Evolutionary conservation across 345 rosid genomes (phyloP).

Genomic region (Aquilaria malaccensis): DNA sequence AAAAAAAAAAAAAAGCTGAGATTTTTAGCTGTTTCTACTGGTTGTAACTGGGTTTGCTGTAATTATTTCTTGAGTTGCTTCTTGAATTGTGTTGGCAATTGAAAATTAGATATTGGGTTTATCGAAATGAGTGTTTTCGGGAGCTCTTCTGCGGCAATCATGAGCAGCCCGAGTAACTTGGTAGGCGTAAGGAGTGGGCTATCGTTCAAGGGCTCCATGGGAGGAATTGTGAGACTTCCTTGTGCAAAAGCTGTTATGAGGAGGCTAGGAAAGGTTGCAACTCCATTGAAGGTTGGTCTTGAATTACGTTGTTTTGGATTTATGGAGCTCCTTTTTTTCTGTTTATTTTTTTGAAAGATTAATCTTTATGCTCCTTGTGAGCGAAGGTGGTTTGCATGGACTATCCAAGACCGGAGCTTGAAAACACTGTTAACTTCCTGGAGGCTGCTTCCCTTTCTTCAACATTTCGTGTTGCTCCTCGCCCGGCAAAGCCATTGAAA

Average conservation of each 20-base stretch:
- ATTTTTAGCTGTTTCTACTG: too few relatives aligned
- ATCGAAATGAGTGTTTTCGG: slow-evolving; percentile 38
- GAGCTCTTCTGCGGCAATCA: slow-evolving; percentile 45
- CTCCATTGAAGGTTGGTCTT: slow-evolving; percentile 46
- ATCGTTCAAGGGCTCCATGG: slow-evolving; percentile 34
- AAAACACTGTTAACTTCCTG: slow-evolving; percentile 63
- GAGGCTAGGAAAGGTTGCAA: slow-evolving; percentile 25
- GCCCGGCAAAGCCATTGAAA: slow-evolving; percentile 65
- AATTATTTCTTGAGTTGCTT: too few relatives aligned
- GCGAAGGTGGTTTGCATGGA: slow-evolving; percentile 75
- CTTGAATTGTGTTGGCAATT: too few relatives aligned
- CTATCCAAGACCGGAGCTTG: slow-evolving; percentile 82
- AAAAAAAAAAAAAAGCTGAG: too few relatives aligned
- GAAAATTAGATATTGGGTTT: not conserved
- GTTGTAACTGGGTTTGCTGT: too few relatives aligned
- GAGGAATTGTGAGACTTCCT: slow-evolving; percentile 32
- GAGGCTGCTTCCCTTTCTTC: slow-evolving; percentile 86
- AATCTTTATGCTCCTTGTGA: slow-evolving; percentile 1
- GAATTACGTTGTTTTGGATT: not conserved
- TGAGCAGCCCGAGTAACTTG: slow-evolving; percentile 22
- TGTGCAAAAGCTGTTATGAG: slow-evolving; percentile 21
- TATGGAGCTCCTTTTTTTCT: not conserved
- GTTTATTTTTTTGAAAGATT: not conserved
- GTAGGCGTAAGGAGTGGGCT: slow-evolving; percentile 18
- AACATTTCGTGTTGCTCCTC: slow-evolving; percentile 54